Conservation (phyloP, 176 grass and related monocot genomes). For the Oryza meridionalis region DNA sequence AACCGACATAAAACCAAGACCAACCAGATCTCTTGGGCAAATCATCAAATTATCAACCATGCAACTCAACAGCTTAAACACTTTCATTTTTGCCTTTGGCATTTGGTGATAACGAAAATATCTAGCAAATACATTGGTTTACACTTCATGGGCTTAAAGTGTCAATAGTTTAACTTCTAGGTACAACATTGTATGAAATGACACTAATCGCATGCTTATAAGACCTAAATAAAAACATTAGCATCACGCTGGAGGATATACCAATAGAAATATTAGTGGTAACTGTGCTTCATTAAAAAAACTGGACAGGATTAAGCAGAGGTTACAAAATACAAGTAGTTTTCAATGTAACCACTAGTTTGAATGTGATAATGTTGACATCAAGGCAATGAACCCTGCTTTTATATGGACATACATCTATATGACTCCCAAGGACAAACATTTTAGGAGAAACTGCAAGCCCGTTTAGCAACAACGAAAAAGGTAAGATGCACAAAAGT, state of each 20-base stretch:
- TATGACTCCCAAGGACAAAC: conserved; percentile 20
- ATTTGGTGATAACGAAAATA: conserved; percentile 21
- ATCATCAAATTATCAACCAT: background rate
- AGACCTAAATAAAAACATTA: background rate
- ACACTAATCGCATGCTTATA: conserved; percentile 15
- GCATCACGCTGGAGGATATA: background rate
- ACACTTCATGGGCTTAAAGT: background rate
- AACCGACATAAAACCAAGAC: background rate
- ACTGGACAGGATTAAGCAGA: background rate
- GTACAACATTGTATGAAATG: background rate
- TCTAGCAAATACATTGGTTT: conserved; percentile 4
- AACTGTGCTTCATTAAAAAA: background rate
- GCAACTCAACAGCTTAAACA: background rate
- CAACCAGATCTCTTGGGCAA: background rate
- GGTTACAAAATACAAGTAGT: background rate
- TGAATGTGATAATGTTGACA: conserved; percentile 6
- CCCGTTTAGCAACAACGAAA: conserved; percentile 8
- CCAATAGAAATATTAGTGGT: background rate
- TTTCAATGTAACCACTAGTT: conserved; percentile 9
- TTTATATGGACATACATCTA: conserved; percentile 21
- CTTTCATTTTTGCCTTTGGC: background rate
- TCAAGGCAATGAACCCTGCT: background rate
- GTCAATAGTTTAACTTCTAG: conserved; percentile 21
- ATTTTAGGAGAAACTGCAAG: conserved; percentile 19
- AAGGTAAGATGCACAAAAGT: background rate